Percentiles rank a stretch among this genome's conserved stretches.
phyloP scores from a whole-genome alignment of 768 basidiomycete species.

The Mycena galopus region DNA sequence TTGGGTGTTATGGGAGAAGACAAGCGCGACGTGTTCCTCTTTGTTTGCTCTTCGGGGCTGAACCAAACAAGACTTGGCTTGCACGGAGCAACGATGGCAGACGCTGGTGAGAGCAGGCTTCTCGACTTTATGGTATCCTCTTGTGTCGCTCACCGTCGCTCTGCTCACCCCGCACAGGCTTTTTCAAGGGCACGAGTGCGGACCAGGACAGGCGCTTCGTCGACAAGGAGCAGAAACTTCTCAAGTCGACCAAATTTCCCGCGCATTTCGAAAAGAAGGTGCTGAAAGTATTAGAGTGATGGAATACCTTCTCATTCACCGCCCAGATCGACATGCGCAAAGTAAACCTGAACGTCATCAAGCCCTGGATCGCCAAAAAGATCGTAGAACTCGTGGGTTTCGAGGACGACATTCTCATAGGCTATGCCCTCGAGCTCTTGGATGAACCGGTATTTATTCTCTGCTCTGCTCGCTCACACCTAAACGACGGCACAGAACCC shows the following conservation, averaged over 20 bases:
- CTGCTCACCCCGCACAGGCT: constrained; percentile 61
- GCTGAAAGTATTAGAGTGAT: neutral
- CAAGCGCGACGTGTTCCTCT: neutral
- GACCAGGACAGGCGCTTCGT: constrained; percentile 95
- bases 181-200: constrained; percentile 92
- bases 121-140: constrained; percentile 42
- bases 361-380: constrained; percentile 96
- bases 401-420: constrained; percentile 97
- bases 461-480: neutral
- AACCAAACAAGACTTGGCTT: constrained; percentile 6
- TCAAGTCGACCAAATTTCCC: constrained; percentile 93
- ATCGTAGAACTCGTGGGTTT: constrained; percentile 91
- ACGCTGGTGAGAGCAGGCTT: constrained; percentile 63
- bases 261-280: constrained; percentile 91
- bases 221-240: constrained; percentile 92
- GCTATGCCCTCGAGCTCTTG: constrained; percentile 94
- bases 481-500: constrained; percentile 51
- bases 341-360: constrained; percentile 92
- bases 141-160: constrained; percentile 37
- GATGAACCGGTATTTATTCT: constrained; percentile 85
- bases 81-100: constrained; percentile 59
- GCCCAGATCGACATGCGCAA: constrained; percentile 92
- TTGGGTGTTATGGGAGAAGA: constrained; percentile 7
- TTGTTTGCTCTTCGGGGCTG: neutral
- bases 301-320: neutral